A percentile compares a stretch with the other conserved stretches of the same genome.
Evolutionary conservation across 1,139 yeast genomes (phyloP).

Genomic region (Candida mesenterica): DNA sequence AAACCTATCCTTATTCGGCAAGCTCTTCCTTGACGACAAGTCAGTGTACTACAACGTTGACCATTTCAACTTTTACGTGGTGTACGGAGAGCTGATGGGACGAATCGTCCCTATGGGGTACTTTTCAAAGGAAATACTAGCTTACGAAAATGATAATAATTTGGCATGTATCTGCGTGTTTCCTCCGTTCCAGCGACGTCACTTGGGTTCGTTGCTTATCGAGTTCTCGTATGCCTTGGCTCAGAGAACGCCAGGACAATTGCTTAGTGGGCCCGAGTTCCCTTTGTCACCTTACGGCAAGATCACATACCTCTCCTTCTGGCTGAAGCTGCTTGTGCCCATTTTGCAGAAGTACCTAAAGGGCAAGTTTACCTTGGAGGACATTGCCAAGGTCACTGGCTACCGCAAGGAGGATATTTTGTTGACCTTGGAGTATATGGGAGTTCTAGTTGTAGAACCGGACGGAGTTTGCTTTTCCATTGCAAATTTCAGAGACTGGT

Average conservation of each 20-base stretch:
- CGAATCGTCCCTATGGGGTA: conserved; percentile 72
- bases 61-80: conserved; percentile 74
- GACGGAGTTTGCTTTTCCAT: conserved; percentile 18
- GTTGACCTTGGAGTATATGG: conserved; percentile 61
- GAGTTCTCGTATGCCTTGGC: conserved; percentile 82
- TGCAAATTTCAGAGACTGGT: conserved; percentile 31
- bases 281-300: conserved; percentile 85
- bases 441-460: conserved; percentile 32
- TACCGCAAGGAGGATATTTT: conserved; percentile 70
- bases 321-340: conserved; percentile 54
- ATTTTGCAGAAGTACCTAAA: conserved; percentile 14
- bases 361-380: conserved; percentile 43
- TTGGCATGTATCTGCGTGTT: conserved; percentile 87
- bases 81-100: conserved; percentile 46
- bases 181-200: conserved; percentile 85
- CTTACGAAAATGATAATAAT: conserved; percentile 79
- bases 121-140: conserved; percentile 80
- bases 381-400: conserved; percentile 60
- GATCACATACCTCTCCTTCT: conserved; percentile 68
- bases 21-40: conserved; percentile 86
- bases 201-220: conserved; percentile 74
- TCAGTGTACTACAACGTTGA: conserved; percentile 81
- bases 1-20: conserved; percentile 78
- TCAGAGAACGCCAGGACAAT: conserved; percentile 43
- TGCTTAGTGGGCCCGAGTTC: conserved; percentile 82